phyloP scores from a whole-genome alignment of 257 asterid species.

The Rauvolfia tetraphylla region DNA sequence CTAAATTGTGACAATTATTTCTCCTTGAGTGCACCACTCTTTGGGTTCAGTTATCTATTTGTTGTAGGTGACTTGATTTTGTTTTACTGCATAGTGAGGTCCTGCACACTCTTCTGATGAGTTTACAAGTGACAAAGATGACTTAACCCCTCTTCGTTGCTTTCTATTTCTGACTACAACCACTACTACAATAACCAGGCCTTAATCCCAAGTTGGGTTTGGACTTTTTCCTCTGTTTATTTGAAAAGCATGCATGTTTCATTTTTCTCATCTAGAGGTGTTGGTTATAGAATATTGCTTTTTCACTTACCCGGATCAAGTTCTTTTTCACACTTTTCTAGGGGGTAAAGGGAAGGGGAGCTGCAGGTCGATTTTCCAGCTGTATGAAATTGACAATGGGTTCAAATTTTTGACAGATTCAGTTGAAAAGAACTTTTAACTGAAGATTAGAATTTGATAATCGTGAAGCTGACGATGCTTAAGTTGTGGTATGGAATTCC shows the following conservation, averaged over 20 bases:
- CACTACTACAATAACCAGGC: too few species aligned
- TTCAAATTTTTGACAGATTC: constrained; percentile 1
- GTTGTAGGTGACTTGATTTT: neutral
- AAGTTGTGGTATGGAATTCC: constrained; percentile 1
- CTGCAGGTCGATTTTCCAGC: neutral
- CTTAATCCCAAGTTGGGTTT: too few species aligned
- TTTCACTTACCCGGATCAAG: neutral
- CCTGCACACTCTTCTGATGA: neutral
- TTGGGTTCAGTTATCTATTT: neutral
- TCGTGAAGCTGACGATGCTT: constrained; percentile 6
- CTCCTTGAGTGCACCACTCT: neutral
- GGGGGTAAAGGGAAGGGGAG: neutral
- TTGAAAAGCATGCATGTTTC: neutral
- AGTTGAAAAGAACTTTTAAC: neutral
- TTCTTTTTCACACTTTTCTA: neutral
- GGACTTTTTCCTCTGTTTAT: neutral
- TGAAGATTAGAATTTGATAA: neutral
- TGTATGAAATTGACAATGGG: neutral
- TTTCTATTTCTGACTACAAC: neutral
- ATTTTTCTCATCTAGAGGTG: neutral
- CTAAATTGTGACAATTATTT: neutral
- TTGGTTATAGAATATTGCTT: neutral
- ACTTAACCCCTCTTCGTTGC: neutral
- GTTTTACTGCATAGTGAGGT: neutral
- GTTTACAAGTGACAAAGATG: neutral